Percentiles rank a stretch among this genome's conserved stretches.
Evolutionary conservation across 179 eudicot species (phyloP).

Genomic region (Nepenthes alata): DNA sequence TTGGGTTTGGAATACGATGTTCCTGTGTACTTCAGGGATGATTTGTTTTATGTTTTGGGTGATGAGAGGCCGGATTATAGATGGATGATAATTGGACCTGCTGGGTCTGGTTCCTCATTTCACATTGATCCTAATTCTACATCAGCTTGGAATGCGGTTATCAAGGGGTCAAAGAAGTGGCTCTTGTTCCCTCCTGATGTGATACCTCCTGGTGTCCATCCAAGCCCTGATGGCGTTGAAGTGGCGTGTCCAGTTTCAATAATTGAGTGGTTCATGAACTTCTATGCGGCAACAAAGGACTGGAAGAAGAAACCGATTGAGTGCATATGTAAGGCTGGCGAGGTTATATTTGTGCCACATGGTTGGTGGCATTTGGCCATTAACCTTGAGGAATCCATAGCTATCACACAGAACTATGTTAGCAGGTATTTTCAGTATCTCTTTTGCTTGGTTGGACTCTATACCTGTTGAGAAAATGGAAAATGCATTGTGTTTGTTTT

Average conservation of each 20-base stretch:
- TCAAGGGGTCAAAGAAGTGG: conserved; percentile 95
- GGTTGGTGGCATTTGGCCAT: conserved; percentile 99
- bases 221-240: conserved; percentile 94
- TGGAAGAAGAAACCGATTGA: conserved; percentile 82
- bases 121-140: conserved; percentile 98
- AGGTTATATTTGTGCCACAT: conserved; percentile 84
- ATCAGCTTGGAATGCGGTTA: conserved; percentile 96
- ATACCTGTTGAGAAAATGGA: too few relatives aligned
- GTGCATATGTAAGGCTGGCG: conserved; percentile 92
- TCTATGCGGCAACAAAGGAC: conserved; percentile 57
- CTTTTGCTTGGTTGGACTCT: background rate
- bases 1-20: conserved; percentile 64
- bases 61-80: conserved; percentile 90
- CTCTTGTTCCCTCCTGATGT: conserved; percentile 88
- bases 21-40: conserved; percentile 72
- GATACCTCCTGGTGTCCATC: conserved; percentile 91
- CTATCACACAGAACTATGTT: conserved; percentile 90
- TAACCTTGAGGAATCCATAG: conserved; percentile 88
- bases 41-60: conserved; percentile 76
- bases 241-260: conserved; percentile 95
- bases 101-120: conserved; percentile 96
- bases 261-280: conserved; percentile 97
- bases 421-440: conserved; percentile 52
- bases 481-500: too few relatives aligned
- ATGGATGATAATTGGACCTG: conserved; percentile 92